Evolutionary conservation across 768 basidiomycete species (phyloP).

Genomic region (Dentipellis sp.): DNA sequence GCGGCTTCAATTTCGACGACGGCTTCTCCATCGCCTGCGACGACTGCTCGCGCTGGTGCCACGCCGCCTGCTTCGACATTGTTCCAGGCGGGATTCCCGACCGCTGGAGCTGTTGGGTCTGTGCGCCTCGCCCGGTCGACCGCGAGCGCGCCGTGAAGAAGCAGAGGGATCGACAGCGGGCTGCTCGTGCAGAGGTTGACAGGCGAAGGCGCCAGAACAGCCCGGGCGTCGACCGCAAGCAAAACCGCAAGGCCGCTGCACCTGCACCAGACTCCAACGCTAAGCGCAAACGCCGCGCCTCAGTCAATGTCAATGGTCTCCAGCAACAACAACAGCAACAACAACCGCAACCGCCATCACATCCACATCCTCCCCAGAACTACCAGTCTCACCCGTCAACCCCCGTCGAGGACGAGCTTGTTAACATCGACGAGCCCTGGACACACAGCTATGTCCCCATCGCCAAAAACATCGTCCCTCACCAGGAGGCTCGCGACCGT

Average conservation of each 20-base stretch:
- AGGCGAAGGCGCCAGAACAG: conserved; percentile 25
- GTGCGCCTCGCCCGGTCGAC: conserved; percentile 42
- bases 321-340: conserved; percentile 5
- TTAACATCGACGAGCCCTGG: conserved; percentile 42
- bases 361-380: conserved; percentile 4
- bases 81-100: conserved; percentile 54
- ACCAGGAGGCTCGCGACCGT: conserved; percentile 34
- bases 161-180: conserved; percentile 31
- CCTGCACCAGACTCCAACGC: conserved; percentile 27
- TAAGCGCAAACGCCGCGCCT: conserved; percentile 30
- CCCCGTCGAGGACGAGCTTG: conserved; percentile 33
- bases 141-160: conserved; percentile 36
- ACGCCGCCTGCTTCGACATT: conserved; percentile 70
- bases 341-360: conserved; percentile 1
- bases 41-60: conserved; percentile 73
- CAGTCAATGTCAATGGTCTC: conserved; percentile 21
- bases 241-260: conserved; percentile 25
- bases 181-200: conserved; percentile 15
- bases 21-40: conserved; percentile 86
- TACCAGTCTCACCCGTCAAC: conserved; percentile 7
- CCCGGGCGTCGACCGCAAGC: conserved; percentile 28
- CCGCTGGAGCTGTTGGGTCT: conserved; percentile 69
- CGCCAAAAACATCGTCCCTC: conserved; percentile 34
- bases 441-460: conserved; percentile 37
- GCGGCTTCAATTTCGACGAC: conserved; percentile 65